phyloP scores from a whole-genome alignment of 805 yeast genomes.

The Wickerhamomyces chambardii region DNA sequence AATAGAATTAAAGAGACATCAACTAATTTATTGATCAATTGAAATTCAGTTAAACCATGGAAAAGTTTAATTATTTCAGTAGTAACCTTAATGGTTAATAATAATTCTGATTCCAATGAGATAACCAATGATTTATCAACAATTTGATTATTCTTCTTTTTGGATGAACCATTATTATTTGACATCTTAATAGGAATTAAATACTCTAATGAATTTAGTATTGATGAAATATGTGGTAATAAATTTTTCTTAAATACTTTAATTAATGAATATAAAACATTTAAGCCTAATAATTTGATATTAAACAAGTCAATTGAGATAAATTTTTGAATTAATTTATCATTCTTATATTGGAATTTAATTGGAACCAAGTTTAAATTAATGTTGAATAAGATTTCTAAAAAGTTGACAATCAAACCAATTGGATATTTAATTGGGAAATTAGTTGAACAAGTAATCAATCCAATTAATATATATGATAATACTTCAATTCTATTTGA shows the following conservation, averaged over 20 bases:
- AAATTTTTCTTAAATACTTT: slow-evolving; percentile 21
- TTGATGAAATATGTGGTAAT: slow-evolving; percentile 38
- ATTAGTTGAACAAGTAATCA: slow-evolving; percentile 43
- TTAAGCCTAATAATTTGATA: slow-evolving; percentile 34
- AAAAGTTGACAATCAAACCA: slow-evolving; percentile 41
- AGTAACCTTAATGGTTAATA: slow-evolving; percentile 22
- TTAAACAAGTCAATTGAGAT: slow-evolving; percentile 33
- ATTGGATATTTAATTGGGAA: slow-evolving; percentile 53
- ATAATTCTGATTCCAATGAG: slow-evolving; percentile 21
- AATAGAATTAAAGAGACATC: slow-evolving; percentile 42
- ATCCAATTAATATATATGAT: slow-evolving; percentile 33
- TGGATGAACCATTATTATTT: slow-evolving; percentile 17
- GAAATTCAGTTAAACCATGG: slow-evolving; percentile 35
- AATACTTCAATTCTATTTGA: slow-evolving; percentile 42
- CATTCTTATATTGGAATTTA: slow-evolving; percentile 48
- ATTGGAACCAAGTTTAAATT: slow-evolving; percentile 46
- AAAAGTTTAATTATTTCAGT: slow-evolving; percentile 22
- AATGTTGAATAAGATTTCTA: slow-evolving; percentile 47
- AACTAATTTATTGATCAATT: slow-evolving; percentile 44
- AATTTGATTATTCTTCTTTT: slow-evolving; percentile 29
- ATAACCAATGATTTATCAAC: slow-evolving; percentile 25
- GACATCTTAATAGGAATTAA: slow-evolving; percentile 43
- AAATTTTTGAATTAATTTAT: slow-evolving; percentile 33
- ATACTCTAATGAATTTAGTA: slow-evolving; percentile 47
- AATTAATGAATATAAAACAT: slow-evolving; percentile 24